Base-by-base conservation (phyloP, 2,329 filamentous ascomycete genomes). In the Cercospora sojina region DNA sequence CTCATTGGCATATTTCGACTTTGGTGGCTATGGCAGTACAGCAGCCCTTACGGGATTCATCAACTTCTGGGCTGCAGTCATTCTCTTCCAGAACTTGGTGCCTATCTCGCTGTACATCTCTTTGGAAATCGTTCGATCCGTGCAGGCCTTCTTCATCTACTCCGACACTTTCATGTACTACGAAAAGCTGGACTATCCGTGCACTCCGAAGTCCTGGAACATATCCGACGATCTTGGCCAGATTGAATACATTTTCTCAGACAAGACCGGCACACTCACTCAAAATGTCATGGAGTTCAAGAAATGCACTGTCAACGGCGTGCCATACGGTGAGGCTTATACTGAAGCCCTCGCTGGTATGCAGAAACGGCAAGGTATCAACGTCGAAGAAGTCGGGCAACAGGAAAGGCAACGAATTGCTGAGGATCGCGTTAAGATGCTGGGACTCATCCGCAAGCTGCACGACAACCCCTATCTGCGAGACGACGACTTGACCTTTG, bases 221-320 rank as follows among this genome's bases (percentile, higher is more conserved):
- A 98, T 99, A 59, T 98, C 94, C 0, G 95, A 99, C 76, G 96
- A 99, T 74, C 85, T 99, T 56, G 95, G 95, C 12, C 95, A 99
- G 80, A 97, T 99, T 69, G 95, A 98, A 80, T 99, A 98, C 82
- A 97, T 99, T 72, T 99, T 99, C 79, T 97, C 92, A 0, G 92
- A 96, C 83, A 96, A 96, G 80, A 96, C 92, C 0, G 92, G 92
- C 66, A 96, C 92, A 2, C 81, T 96, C 70, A 96, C 92, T 0
- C 92, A 96, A 75, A 96, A 96, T 77, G 91, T 96, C 62, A 96
- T 96, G 95, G 96, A 99, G 78, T 99, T 98, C 86, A 99, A 98
- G 80, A 99, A 99, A 80, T 93, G 91, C 64, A 96, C 93, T 0
- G 90, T 99, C 79, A 98, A 98, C 74, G 94, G 94, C n/a, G 87